A percentile compares a stretch with the other conserved stretches of the same genome.
Conservation (phyloP, 2,329 filamentous ascomycete species). For the Lanzia echinophila region DNA sequence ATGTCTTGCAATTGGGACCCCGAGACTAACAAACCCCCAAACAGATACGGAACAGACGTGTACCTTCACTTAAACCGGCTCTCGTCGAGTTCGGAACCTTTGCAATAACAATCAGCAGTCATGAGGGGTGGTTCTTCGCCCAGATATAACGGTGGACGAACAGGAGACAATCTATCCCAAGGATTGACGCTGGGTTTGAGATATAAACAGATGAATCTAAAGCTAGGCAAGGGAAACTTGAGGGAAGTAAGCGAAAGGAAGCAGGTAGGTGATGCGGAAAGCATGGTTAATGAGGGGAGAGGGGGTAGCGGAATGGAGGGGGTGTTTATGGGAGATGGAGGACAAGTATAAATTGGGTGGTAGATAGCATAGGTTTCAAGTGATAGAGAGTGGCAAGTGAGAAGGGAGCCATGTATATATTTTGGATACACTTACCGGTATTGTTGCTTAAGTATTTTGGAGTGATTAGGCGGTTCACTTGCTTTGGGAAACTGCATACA, state of each 20-base stretch:
- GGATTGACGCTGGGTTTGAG: slow-evolving; percentile 54
- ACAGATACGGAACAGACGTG: slow-evolving; percentile 92
- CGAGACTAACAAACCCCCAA: slow-evolving; percentile 19
- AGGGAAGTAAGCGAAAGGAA: slow-evolving; percentile 75
- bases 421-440: background rate
- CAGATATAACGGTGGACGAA: background rate
- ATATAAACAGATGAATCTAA: slow-evolving; percentile 52
- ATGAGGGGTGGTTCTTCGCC: slow-evolving; percentile 55
- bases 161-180: slow-evolving; percentile 50
- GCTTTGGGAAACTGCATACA: too few species aligned
- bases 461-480: too few species aligned
- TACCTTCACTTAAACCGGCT: slow-evolving; percentile 96
- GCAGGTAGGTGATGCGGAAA: slow-evolving; percentile 84
- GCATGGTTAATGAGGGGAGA: slow-evolving; percentile 53
- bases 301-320: slow-evolving; percentile 25
- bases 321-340: slow-evolving; percentile 29
- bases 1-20: background rate
- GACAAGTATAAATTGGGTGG: slow-evolving; percentile 24
- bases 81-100: slow-evolving; percentile 88
- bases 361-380: background rate
- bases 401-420: background rate
- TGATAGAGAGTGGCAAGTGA: background rate
- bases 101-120: slow-evolving; percentile 83
- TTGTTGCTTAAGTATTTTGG: too few species aligned
- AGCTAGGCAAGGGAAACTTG: slow-evolving; percentile 53